Evolutionary conservation across 2,329 filamentous ascomycete genomes (phyloP).

Genomic region (Sordariomycetes sp.): DNA sequence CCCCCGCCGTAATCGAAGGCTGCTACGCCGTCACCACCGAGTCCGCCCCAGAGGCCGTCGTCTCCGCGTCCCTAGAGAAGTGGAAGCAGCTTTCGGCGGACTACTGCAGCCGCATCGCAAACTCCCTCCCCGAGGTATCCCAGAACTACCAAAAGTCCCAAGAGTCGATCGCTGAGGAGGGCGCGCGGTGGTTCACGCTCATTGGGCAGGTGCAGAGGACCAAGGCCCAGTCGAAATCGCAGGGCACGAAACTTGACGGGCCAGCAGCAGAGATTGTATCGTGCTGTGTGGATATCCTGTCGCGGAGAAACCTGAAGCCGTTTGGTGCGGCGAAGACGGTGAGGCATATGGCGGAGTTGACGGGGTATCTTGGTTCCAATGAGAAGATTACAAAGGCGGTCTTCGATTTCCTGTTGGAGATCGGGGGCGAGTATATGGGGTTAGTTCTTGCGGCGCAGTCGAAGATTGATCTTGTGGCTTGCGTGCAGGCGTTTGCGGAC

Average conservation of each 20-base stretch:
- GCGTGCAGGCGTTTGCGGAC: conserved; percentile 42
- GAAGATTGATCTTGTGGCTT: conserved; percentile 49
- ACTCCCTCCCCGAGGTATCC: conserved; percentile 70
- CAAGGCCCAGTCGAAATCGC: conserved; percentile 10
- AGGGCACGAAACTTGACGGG: conserved; percentile 19
- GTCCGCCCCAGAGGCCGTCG: conserved; percentile 5
- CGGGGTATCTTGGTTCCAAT: not conserved
- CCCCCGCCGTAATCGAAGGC: conserved; percentile 4
- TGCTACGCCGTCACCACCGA: conserved; percentile 5
- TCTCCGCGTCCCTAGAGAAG: conserved; percentile 13
- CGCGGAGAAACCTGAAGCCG: conserved; percentile 40
- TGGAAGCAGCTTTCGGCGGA: conserved; percentile 25
- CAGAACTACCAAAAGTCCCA: conserved; percentile 66
- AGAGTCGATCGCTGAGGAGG: conserved; percentile 49
- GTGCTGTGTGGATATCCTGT: conserved; percentile 25
- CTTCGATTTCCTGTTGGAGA: conserved; percentile 4
- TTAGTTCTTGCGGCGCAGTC: conserved; percentile 51
- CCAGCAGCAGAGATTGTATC: conserved; percentile 11
- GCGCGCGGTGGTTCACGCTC: conserved; percentile 54
- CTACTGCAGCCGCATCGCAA: conserved; percentile 54
- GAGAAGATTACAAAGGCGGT: not conserved
- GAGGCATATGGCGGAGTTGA: conserved; percentile 5
- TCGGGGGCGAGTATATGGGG: conserved; percentile 12
- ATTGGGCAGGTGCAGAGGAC: conserved; percentile 29
- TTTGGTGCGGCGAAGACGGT: conserved; percentile 38